These are phyloP conservation scores for Candida railenensis DNA, from an alignment of 805 yeast genomes.

Conservation along the genomic window DNA sequence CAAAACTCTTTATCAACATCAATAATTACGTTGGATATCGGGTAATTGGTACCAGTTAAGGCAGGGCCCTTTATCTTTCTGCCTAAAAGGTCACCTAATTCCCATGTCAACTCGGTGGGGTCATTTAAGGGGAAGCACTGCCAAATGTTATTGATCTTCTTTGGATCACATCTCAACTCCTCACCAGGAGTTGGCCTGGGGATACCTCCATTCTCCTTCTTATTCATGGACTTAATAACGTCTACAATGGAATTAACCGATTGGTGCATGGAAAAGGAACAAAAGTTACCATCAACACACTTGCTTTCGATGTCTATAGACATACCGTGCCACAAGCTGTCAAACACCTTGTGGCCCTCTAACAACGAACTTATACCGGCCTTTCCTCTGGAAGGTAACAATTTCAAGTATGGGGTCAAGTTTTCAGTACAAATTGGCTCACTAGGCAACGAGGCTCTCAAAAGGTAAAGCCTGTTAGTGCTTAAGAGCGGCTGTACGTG, in stretches of 20 bases:
- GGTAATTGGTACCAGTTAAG: conserved; percentile 41
- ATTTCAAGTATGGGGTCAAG: conserved; percentile 86
- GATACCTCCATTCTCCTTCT: conserved; percentile 59
- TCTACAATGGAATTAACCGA: conserved; percentile 72
- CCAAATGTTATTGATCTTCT: conserved; percentile 57
- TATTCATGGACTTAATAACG: conserved; percentile 63
- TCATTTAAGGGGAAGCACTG: conserved; percentile 79
- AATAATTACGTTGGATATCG: conserved; percentile 37
- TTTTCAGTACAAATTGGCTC: conserved; percentile 98
- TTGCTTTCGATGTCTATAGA: conserved; percentile 72
- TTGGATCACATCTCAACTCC: conserved; percentile 68
- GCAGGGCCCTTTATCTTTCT: conserved; percentile 63
- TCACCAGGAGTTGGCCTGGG: conserved; percentile 78
- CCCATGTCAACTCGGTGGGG: conserved; percentile 45
- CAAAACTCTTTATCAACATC: conserved; percentile 46
- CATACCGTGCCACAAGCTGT: conserved; percentile 92
- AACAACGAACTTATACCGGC: conserved; percentile 82
- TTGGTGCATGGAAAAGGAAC: conserved; percentile 59
- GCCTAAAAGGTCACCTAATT: conserved; percentile 69
- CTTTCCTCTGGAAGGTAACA: conserved; percentile 89
- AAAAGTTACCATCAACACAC: conserved; percentile 39
- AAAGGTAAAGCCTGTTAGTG: conserved; percentile 47
- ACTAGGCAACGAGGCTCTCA: conserved; percentile 87
- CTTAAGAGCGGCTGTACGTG: conserved; percentile 17
- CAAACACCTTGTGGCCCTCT: conserved; percentile 89